phyloP scores from a whole-genome alignment of 768 basidiomycete genomes.

The Calocera viscosa region DNA sequence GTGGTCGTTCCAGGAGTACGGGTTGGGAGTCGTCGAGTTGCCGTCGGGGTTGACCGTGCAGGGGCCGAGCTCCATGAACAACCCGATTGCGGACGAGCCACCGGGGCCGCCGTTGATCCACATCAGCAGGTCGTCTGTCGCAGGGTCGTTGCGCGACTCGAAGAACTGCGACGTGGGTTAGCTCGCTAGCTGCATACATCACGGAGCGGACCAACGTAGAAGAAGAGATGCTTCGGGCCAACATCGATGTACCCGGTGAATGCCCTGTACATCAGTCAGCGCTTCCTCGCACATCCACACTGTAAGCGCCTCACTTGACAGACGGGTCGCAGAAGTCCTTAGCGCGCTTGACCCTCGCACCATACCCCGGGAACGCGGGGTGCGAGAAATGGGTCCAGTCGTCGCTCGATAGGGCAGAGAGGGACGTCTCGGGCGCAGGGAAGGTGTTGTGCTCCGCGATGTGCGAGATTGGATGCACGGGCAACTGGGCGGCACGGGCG shows the following conservation, averaged over 20 bases:
- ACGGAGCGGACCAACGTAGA: conserved; percentile 7
- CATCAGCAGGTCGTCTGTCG: conserved; percentile 23
- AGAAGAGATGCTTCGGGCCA: conserved; percentile 14
- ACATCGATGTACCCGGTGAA: conserved; percentile 19
- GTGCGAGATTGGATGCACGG: neutral
- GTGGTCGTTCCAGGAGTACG: conserved; percentile 34
- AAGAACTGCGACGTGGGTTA: conserved; percentile 17
- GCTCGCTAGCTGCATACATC: neutral
- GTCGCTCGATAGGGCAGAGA: conserved; percentile 13
- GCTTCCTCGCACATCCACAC: neutral
- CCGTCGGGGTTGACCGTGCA: conserved; percentile 19
- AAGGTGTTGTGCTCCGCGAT: neutral
- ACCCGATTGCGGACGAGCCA: conserved; percentile 22
- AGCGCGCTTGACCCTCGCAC: conserved; percentile 31
- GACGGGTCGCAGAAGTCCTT: conserved; percentile 35
- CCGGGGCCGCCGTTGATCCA: conserved; percentile 29
- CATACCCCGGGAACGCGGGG: conserved; percentile 22
- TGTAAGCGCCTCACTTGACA: conserved; percentile 19
- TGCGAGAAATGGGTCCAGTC: conserved; percentile 16
- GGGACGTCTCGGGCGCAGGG: neutral
- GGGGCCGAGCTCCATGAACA: conserved; percentile 23
- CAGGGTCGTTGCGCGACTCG: conserved; percentile 22
- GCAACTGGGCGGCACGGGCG: neutral
- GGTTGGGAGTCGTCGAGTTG: conserved; percentile 25
- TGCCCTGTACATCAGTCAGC: neutral